A percentile compares a stretch with the other conserved stretches of the same genome.
Conservation (phyloP, 202 grass and related monocot species). For the Setaria viridis region DNA sequence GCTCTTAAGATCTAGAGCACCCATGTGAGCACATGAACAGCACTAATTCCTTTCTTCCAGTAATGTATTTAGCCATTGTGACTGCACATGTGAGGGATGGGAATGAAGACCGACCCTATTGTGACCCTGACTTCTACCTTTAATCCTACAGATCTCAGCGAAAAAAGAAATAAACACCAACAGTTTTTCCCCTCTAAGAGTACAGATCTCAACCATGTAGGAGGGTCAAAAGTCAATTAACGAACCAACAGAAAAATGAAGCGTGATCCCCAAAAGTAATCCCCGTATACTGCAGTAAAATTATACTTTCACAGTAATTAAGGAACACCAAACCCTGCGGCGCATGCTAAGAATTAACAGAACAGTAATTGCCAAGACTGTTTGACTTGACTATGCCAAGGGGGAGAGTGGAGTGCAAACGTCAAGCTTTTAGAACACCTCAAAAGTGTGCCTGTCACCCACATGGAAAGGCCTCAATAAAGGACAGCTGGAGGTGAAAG, state of each 20-base stretch:
- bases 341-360: slow-evolving; percentile 17
- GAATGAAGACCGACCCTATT: slow-evolving; percentile 45
- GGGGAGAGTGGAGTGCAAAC: slow-evolving; percentile 46
- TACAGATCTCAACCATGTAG: slow-evolving; percentile 17
- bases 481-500: slow-evolving; percentile 62
- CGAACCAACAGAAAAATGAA: slow-evolving; percentile 14
- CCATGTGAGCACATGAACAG: slow-evolving; percentile 79
- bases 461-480: slow-evolving; percentile 66
- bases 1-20: slow-evolving; percentile 52
- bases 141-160: slow-evolving; percentile 42
- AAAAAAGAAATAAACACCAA: background rate
- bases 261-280: background rate
- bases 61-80: slow-evolving; percentile 53
- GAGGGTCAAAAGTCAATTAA: slow-evolving; percentile 15
- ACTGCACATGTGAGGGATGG: slow-evolving; percentile 63
- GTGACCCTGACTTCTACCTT: slow-evolving; percentile 31
- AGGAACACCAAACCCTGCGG: slow-evolving; percentile 11
- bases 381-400: slow-evolving; percentile 61
- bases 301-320: slow-evolving; percentile 23
- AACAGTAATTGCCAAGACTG: slow-evolving; percentile 13
- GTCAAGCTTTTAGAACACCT: slow-evolving; percentile 50
- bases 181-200: background rate
- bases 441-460: slow-evolving; percentile 60
- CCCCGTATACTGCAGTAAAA: slow-evolving; percentile 1
- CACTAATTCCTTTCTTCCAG: slow-evolving; percentile 54